These are phyloP conservation scores for Rhizopogon salebrosus DNA, from an alignment of 768 basidiomycete genomes.

Conservation along the genomic window DNA sequence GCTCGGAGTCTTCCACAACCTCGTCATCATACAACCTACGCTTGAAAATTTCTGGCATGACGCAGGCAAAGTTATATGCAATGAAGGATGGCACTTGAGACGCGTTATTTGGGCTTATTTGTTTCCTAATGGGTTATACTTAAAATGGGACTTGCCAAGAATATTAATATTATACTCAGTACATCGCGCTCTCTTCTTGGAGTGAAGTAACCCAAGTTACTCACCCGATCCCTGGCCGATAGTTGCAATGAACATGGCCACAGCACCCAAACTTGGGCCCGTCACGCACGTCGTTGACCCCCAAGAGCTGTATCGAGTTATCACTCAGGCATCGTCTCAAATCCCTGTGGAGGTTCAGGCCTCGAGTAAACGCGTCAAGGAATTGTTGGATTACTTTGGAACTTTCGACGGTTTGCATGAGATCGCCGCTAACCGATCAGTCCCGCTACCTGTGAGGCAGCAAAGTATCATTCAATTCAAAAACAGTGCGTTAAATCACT, in stretches of 20 bases:
- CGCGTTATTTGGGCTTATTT: conserved; percentile 43
- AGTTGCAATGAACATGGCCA: conserved; percentile 18
- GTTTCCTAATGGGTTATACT: conserved; percentile 5
- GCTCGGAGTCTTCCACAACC: conserved; percentile 66
- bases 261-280: conserved; percentile 1
- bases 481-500: conserved; percentile 67
- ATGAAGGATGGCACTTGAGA: conserved; percentile 16
- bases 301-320: conserved; percentile 61
- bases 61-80: background rate
- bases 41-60: background rate
- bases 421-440: conserved; percentile 56
- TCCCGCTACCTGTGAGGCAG: conserved; percentile 66
- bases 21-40: conserved; percentile 22
- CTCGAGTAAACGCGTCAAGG: conserved; percentile 58
- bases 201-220: background rate
- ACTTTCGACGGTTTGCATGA: conserved; percentile 67
- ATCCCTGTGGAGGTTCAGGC: conserved; percentile 44
- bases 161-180: too few relatives aligned
- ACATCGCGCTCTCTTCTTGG: background rate
- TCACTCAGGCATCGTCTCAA: conserved; percentile 70
- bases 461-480: conserved; percentile 90
- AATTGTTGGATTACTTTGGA: conserved; percentile 63
- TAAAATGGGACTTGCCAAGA: conserved; percentile 1
- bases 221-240: conserved; percentile 7
- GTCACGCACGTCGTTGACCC: conserved; percentile 40